A percentile compares a stretch with the other conserved stretches of the same genome.
Conservation (phyloP, 768 basidiomycete genomes). For the Hygrophoropsis aurantiaca region DNA sequence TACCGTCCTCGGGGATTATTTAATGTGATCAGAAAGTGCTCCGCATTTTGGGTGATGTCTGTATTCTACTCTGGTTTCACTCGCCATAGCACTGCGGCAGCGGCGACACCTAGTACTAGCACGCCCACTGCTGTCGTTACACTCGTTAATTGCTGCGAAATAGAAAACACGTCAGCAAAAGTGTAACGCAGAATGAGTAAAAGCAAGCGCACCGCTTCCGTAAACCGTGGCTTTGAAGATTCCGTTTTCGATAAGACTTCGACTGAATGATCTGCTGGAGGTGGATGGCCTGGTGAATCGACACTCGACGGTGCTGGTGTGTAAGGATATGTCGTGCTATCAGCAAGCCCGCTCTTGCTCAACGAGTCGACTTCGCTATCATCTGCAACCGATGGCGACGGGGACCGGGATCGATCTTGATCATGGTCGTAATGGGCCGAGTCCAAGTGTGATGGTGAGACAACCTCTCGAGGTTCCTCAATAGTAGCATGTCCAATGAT, state of each 20-base stretch:
- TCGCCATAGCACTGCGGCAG: slow-evolving; percentile 73
- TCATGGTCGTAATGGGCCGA: slow-evolving; percentile 23
- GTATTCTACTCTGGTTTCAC: slow-evolving; percentile 45
- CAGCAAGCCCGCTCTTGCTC: slow-evolving; percentile 12
- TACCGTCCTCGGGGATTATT: slow-evolving; percentile 1
- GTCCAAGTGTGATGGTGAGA: slow-evolving; percentile 21
- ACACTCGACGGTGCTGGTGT: slow-evolving; percentile 31
- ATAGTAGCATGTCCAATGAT: slow-evolving; percentile 18
- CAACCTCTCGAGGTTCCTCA: slow-evolving; percentile 10
- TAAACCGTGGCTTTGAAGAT: slow-evolving; percentile 13
- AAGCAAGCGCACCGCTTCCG: slow-evolving; percentile 30
- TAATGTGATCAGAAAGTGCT: too few species aligned
- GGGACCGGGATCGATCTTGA: slow-evolving; percentile 27
- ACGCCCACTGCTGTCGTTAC: slow-evolving; percentile 62
- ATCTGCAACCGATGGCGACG: slow-evolving; percentile 28
- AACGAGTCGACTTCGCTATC: slow-evolving; percentile 27
- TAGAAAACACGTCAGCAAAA: slow-evolving; percentile 17
- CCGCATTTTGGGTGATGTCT: not conserved
- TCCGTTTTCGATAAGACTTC: slow-evolving; percentile 15
- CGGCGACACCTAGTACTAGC: slow-evolving; percentile 63
- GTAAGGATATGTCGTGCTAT: slow-evolving; percentile 24
- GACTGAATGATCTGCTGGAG: slow-evolving; percentile 10
- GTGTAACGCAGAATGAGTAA: slow-evolving; percentile 2
- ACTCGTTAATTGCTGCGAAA: slow-evolving; percentile 26
- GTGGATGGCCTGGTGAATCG: slow-evolving; percentile 25